These are phyloP conservation scores for Candida jianshihensis DNA, from an alignment of 805 yeast genomes.

Conservation along the genomic window DNA sequence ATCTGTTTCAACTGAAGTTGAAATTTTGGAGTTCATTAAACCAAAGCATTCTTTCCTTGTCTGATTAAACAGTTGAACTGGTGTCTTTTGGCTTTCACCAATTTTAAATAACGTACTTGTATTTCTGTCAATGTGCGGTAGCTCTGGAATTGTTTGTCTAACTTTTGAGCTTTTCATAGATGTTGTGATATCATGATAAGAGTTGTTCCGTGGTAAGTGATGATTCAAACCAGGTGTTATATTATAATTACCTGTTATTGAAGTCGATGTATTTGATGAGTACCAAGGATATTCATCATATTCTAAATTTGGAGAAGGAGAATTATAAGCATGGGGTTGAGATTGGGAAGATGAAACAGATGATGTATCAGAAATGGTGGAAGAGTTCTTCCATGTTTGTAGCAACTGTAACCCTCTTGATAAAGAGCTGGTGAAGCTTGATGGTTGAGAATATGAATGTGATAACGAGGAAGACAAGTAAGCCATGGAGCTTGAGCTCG, in stretches of 20 bases:
- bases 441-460: conserved; percentile 27
- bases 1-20: conserved; percentile 10
- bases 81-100: conserved; percentile 9
- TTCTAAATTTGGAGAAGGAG: background rate
- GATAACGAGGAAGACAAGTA: conserved; percentile 33
- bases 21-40: conserved; percentile 10
- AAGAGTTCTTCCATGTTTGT: conserved; percentile 20
- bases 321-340: conserved; percentile 16
- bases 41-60: conserved; percentile 6
- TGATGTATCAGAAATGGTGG: conserved; percentile 23
- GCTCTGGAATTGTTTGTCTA: conserved; percentile 20
- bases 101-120: conserved; percentile 8
- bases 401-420: conserved; percentile 19
- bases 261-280: background rate
- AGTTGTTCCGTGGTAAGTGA: conserved; percentile 2
- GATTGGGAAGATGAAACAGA: conserved; percentile 13
- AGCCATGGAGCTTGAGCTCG: conserved; percentile 29
- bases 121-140: conserved; percentile 22
- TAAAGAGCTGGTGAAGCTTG: conserved; percentile 28
- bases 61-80: conserved; percentile 4
- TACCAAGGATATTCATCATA: conserved; percentile 2
- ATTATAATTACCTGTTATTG: background rate
- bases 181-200: conserved; percentile 5
- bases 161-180: conserved; percentile 21
- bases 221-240: background rate